Percentiles rank a stretch among this genome's conserved stretches.
Evolutionary conservation across 1,284 basidiomycete species (phyloP).

Genomic region (Microbotryum silenes-acaulis): DNA sequence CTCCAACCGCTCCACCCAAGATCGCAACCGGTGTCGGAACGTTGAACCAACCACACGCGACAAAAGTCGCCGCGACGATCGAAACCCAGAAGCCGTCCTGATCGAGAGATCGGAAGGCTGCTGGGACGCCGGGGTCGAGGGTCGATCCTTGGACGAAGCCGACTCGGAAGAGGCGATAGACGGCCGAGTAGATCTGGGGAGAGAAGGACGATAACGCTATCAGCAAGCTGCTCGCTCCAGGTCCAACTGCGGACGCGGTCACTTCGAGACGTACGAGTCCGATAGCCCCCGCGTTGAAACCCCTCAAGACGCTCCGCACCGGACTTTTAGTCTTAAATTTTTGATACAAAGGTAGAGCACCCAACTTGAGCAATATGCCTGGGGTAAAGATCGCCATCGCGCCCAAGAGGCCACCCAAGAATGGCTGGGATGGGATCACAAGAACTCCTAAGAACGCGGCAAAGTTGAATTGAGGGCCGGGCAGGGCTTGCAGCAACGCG

Average conservation of each 20-base stretch:
- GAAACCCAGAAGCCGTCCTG: constrained; percentile 46
- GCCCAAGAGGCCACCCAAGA: constrained; percentile 48
- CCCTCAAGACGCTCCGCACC: constrained; percentile 47
- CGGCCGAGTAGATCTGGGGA: constrained; percentile 47
- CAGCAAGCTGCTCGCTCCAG: no score
- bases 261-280: constrained; percentile 40
- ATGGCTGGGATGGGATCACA: constrained; percentile 38
- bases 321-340: constrained; percentile 44
- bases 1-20: constrained; percentile 41
- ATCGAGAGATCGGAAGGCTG: constrained; percentile 38
- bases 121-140: constrained; percentile 21
- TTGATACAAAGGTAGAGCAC: constrained; percentile 50
- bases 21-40: constrained; percentile 42
- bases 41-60: constrained; percentile 39
- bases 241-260: no score
- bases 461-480: constrained; percentile 54
- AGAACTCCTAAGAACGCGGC: constrained; percentile 53
- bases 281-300: constrained; percentile 52
- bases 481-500: constrained; percentile 46
- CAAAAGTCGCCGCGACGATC: constrained; percentile 39
- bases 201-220: no score
- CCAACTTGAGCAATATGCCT: constrained; percentile 50
- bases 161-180: constrained; percentile 49
- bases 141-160: constrained; percentile 39
- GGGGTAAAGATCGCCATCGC: constrained; percentile 50